Evolutionary conservation across 208 protist species (phyloP).

Genomic region (Trypanosoma mega): DNA sequence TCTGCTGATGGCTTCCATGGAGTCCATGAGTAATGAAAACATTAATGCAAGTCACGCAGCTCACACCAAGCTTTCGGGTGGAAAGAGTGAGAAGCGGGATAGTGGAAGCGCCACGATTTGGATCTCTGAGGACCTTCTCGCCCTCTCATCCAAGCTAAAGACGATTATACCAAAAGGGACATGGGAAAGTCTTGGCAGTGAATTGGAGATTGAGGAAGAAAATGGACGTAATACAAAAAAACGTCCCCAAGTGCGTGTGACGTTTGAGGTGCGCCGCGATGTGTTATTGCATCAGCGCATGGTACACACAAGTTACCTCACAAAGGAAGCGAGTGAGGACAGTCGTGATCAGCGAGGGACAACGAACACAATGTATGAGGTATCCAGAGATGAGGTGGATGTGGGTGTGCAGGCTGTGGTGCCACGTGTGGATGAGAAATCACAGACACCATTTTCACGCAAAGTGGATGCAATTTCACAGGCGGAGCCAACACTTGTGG

Average conservation of each 20-base stretch:
- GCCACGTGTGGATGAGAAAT: slow-evolving; percentile 15
- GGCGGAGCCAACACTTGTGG: slow-evolving; percentile 75
- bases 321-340: slow-evolving; percentile 88
- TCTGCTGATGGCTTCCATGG: not conserved
- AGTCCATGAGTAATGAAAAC: not conserved
- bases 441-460: slow-evolving; percentile 80
- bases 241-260: slow-evolving; percentile 59
- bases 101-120: slow-evolving; percentile 21
- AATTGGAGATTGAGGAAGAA: slow-evolving; percentile 74
- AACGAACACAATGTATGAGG: slow-evolving; percentile 61
- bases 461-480: slow-evolving; percentile 79
- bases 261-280: slow-evolving; percentile 67
- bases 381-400: slow-evolving; percentile 71
- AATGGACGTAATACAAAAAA: slow-evolving; percentile 41
- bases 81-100: not conserved
- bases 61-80: not conserved
- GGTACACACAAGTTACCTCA: slow-evolving; percentile 53
- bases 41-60: not conserved
- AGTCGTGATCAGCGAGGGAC: slow-evolving; percentile 74
- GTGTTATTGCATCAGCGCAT: slow-evolving; percentile 59
- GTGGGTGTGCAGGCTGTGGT: slow-evolving; percentile 77
- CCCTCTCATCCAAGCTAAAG: slow-evolving; percentile 50
- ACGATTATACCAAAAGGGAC: slow-evolving; percentile 65
- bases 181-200: slow-evolving; percentile 79
- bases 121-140: slow-evolving; percentile 63